Conservation (phyloP, 2,329 filamentous ascomycete genomes). For the Nectriaceae sp. region DNA sequence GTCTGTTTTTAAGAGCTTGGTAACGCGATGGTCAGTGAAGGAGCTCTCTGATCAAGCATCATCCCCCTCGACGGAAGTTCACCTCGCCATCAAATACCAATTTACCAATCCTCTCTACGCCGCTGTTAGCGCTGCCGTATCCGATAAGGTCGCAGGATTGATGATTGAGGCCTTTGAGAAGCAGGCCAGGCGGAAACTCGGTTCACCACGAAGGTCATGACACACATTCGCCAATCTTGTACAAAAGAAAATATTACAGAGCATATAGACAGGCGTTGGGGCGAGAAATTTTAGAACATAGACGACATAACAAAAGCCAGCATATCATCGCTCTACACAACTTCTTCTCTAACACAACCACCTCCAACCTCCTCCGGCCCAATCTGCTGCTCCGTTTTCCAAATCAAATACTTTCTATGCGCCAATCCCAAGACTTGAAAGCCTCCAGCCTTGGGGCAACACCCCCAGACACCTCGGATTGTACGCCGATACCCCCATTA, state of each 20-base stretch:
- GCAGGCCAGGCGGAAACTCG: slow-evolving; percentile 59
- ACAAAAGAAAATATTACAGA: neutral
- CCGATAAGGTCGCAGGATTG: slow-evolving; percentile 78
- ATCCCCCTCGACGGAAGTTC: slow-evolving; percentile 63
- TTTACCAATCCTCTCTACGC: slow-evolving; percentile 90
- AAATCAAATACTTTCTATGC: slow-evolving; percentile 24
- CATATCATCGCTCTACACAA: slow-evolving; percentile 24
- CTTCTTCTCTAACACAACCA: slow-evolving; percentile 24
- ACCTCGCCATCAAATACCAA: slow-evolving; percentile 75
- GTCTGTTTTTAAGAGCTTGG: slow-evolving; percentile 65
- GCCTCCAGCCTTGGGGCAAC: slow-evolving; percentile 8
- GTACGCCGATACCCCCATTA: slow-evolving; percentile 21
- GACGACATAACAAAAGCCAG: slow-evolving; percentile 1
- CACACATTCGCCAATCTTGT: neutral
- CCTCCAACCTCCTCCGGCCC: slow-evolving; percentile 27
- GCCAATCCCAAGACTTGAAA: slow-evolving; percentile 19
- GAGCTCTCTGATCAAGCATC: slow-evolving; percentile 36
- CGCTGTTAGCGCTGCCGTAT: slow-evolving; percentile 77
- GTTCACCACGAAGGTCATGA: slow-evolving; percentile 9
- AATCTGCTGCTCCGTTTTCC: slow-evolving; percentile 22
- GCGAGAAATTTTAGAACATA: slow-evolving; percentile 1
- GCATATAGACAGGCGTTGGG: neutral
- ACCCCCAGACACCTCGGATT: slow-evolving; percentile 21
- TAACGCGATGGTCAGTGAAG: slow-evolving; percentile 69
- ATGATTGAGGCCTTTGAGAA: slow-evolving; percentile 96